A percentile compares a stretch with the other conserved stretches of the same genome.
Evolutionary conservation across 768 basidiomycete genomes (phyloP).

Genomic region (Leccinum sublutescens): DNA sequence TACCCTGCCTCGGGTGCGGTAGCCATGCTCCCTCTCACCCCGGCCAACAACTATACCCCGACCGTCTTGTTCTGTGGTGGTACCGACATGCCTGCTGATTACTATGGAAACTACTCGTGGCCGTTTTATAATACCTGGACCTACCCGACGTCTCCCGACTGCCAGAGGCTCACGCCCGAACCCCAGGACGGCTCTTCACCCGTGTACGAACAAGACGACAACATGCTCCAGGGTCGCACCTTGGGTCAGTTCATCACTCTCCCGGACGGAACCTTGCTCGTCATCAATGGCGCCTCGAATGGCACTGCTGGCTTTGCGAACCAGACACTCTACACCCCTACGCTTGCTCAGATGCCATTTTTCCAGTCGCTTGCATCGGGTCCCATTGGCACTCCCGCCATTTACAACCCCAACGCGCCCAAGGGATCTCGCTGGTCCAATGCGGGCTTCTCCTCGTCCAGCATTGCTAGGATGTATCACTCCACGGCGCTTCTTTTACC

Average conservation of each 20-base stretch:
- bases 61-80: constrained; percentile 93
- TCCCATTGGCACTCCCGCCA: constrained; percentile 74
- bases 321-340: constrained; percentile 42
- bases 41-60: constrained; percentile 82
- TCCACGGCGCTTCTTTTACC: constrained; percentile 88
- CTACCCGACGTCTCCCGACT: constrained; percentile 66
- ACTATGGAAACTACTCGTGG: constrained; percentile 75
- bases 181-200: constrained; percentile 63
- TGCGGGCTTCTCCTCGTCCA: constrained; percentile 56
- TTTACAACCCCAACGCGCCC: constrained; percentile 78
- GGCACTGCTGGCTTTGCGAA: constrained; percentile 88
- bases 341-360: constrained; percentile 58
- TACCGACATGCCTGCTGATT: constrained; percentile 65
- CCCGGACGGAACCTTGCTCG: constrained; percentile 72
- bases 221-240: constrained; percentile 70
- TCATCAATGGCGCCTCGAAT: constrained; percentile 79
- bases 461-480: constrained; percentile 85
- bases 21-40: constrained; percentile 89
- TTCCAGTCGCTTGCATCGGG: constrained; percentile 75
- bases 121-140: constrained; percentile 74
- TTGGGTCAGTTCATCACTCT: constrained; percentile 94
- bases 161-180: constrained; percentile 86
- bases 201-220: constrained; percentile 67
- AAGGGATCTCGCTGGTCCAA: constrained; percentile 74
- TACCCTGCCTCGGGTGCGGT: constrained; percentile 89